A percentile compares a stretch with the other conserved stretches of the same genome.
phyloP scores from a whole-genome alignment of 257 asterid species.

The Paraleonurus japonicus region DNA sequence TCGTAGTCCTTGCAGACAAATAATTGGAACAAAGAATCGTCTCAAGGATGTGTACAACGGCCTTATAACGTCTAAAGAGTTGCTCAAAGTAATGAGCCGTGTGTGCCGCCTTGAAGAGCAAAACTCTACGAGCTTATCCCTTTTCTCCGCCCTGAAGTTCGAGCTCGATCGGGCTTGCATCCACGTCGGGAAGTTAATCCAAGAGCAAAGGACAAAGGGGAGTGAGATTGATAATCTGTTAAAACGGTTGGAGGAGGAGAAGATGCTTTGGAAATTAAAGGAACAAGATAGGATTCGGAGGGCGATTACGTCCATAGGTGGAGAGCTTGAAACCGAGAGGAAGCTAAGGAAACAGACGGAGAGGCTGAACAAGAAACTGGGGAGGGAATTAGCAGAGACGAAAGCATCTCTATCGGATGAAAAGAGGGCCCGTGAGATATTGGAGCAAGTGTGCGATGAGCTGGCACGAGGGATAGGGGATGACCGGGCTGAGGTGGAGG shows the following conservation, averaged over 20 bases:
- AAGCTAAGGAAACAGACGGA: slow-evolving; percentile 84
- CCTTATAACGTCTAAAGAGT: slow-evolving; percentile 72
- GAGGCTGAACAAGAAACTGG: slow-evolving; percentile 85
- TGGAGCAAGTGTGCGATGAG: slow-evolving; percentile 92
- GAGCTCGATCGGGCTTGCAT: slow-evolving; percentile 68
- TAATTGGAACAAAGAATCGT: slow-evolving; percentile 45
- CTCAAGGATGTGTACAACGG: slow-evolving; percentile 69
- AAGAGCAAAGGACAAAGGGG: slow-evolving; percentile 46
- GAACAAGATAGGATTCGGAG: slow-evolving; percentile 64
- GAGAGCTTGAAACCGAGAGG: slow-evolving; percentile 78
- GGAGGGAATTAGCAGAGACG: slow-evolving; percentile 70
- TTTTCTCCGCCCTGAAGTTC: slow-evolving; percentile 63
- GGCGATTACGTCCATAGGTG: slow-evolving; percentile 53
- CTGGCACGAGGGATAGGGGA: slow-evolving; percentile 81
- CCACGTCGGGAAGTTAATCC: slow-evolving; percentile 54
- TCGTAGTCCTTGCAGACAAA: slow-evolving; percentile 36
- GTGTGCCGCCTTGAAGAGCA: slow-evolving; percentile 54
- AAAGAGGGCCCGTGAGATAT: slow-evolving; percentile 66
- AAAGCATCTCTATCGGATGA: slow-evolving; percentile 55
- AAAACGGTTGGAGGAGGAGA: slow-evolving; percentile 69
- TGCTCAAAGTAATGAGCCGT: slow-evolving; percentile 60
- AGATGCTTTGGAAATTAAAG: slow-evolving; percentile 57
- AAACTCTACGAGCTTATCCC: slow-evolving; percentile 52
- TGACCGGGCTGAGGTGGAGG: slow-evolving; percentile 84
- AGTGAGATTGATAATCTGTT: slow-evolving; percentile 51